Evolutionary conservation across 2,329 filamentous ascomycete genomes (phyloP).

Genomic region (Fusarium sp.): DNA sequence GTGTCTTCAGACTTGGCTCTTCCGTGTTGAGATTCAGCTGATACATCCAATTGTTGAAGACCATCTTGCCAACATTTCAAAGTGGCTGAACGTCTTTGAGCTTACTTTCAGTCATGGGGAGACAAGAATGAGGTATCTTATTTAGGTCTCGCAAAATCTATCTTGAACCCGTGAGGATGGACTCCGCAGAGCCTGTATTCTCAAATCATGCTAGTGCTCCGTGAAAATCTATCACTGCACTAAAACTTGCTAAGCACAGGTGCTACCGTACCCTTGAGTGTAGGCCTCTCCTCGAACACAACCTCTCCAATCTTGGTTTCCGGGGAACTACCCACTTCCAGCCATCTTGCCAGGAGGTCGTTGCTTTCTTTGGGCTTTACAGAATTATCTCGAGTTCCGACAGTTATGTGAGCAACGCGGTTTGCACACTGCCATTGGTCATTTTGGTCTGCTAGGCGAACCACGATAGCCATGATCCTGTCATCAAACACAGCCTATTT

Average conservation of each 20-base stretch:
- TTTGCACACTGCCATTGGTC: slow-evolving; percentile 77
- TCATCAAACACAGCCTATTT: slow-evolving; percentile 80
- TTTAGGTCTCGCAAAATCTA: not conserved
- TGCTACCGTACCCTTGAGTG: slow-evolving; percentile 57
- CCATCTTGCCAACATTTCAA: not conserved
- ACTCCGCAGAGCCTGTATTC: not conserved
- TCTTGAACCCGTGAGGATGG: not conserved
- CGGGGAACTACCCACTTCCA: slow-evolving; percentile 62
- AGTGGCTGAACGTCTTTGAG: not conserved
- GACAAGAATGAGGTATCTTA: not conserved
- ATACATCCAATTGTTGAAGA: not conserved
- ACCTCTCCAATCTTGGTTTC: slow-evolving; percentile 59
- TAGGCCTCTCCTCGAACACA: slow-evolving; percentile 59
- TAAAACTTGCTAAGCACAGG: slow-evolving; percentile 60
- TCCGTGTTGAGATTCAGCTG: not conserved
- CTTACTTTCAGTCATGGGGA: not conserved
- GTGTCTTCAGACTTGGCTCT: not conserved
- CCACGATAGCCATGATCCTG: slow-evolving; percentile 90
- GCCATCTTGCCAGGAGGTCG: slow-evolving; percentile 79
- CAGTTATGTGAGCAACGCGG: slow-evolving; percentile 83
- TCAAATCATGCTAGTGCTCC: not conserved
- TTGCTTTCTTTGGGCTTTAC: slow-evolving; percentile 98
- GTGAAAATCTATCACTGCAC: not conserved
- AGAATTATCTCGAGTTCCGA: slow-evolving; percentile 77
- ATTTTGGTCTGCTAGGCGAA: slow-evolving; percentile 70